Base-by-base conservation (phyloP, 2,329 filamentous ascomycete genomes). In the Clarireedia monteithiana region DNA sequence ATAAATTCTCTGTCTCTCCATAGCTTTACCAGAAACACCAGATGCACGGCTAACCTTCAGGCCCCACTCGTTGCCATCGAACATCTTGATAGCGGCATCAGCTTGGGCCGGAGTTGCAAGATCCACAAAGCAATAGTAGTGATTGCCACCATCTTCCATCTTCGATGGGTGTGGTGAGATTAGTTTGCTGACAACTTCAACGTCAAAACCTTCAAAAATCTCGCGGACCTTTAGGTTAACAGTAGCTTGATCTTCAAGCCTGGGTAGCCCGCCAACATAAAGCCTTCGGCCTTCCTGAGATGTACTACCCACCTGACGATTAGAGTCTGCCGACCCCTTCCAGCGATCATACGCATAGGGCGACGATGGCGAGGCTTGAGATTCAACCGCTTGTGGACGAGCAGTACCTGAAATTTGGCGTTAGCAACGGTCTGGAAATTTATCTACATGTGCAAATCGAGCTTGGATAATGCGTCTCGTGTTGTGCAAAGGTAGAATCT, bases 101-200 rank as follows among this genome's bases (percentile, higher is more conserved):
- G 80, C 81, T 59, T 85, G 78, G 52, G 82, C 76, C 0, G 71
- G 66, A 5, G 74, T 79, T 48, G 71, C 72, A 55, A 86, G 77
- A 63, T 86, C 82, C n/a, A 86, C 80, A 58, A 86, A 86, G 62
- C 81, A 81, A 68, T 82, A 86, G 69, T 85, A 79, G 64, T 82
- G 76, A 60, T 81, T 77, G 30, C 80, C 81, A 0, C 74, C 71
- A 42, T 74, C 72, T n/a, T 72, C 68, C 26, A 71, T 73, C 57
- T 75, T 84, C 64, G 70, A 81, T 64, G 72, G 82, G 66, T 75
- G 83, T 59, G 77, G 81, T 48, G 76, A 84, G 73, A 80, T 85
- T 36, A 66, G 49, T 52, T 70, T 69, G 61, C 68, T 68, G 14
- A 70, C 59, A 17, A 61, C 50, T 62, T 69, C 73, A 68, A 76